Percentiles rank a stretch among this genome's conserved stretches.
Conservation (phyloP, 1,284 basidiomycete genomes). For the Neolentinus lepideus region DNA sequence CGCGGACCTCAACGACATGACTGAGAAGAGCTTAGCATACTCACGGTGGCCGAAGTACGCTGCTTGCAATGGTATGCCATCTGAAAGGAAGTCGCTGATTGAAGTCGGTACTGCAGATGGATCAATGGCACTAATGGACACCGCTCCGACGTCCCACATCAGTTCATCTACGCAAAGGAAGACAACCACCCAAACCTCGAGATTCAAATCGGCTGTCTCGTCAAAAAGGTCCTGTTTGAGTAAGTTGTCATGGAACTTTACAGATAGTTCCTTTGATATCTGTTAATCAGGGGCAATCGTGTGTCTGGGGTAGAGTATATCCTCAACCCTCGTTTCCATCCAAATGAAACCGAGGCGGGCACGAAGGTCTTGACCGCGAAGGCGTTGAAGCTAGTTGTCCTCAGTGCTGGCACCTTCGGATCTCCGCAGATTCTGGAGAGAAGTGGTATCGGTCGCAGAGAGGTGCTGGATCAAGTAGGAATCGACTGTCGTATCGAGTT, state of each 20-base stretch:
- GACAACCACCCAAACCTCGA: slow-evolving; percentile 30
- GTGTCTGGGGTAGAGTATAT: neutral
- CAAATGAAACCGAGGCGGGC: neutral
- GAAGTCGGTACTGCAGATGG: slow-evolving; percentile 6
- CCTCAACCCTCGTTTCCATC: neutral
- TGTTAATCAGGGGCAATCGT: neutral
- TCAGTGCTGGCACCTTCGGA: neutral
- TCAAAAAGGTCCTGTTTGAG: slow-evolving; percentile 44
- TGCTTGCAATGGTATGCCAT: neutral
- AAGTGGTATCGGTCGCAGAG: slow-evolving; percentile 28
- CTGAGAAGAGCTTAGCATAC: slow-evolving; percentile 29
- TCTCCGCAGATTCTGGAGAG: slow-evolving; percentile 2
- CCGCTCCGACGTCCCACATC: slow-evolving; percentile 7
- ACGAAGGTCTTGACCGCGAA: neutral
- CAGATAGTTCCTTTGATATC: neutral
- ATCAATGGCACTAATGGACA: slow-evolving; percentile 4
- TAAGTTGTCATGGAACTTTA: slow-evolving; percentile 16
- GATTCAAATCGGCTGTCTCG: slow-evolving; percentile 31
- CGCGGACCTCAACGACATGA: slow-evolving; percentile 38
- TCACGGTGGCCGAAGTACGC: slow-evolving; percentile 33
- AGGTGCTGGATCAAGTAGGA: slow-evolving; percentile 31
- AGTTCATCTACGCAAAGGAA: slow-evolving; percentile 8
- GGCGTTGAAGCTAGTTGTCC: neutral
- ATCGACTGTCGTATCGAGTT: slow-evolving; percentile 39
- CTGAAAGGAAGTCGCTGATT: too few species aligned